These are phyloP conservation scores for Scenedesmus sp. DNA, from an alignment of 163 green algal genomes.

Conservation along the genomic window DNA sequence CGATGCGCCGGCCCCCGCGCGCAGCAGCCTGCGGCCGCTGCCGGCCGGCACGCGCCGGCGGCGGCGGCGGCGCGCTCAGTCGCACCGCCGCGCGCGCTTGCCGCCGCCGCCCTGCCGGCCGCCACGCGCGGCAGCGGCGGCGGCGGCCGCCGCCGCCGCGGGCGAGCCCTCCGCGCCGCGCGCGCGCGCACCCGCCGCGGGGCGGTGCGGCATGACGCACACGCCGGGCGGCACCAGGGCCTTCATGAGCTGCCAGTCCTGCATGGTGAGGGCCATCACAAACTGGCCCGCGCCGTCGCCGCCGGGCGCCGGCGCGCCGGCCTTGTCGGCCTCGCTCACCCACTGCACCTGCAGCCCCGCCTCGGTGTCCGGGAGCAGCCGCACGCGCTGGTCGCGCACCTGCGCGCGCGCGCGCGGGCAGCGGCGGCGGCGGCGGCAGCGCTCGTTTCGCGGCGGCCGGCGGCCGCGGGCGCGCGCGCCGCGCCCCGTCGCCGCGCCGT, in stretches of 20 bases:
- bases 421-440: too few relatives aligned
- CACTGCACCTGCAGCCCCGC: constrained; percentile 36
- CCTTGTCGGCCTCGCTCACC: not conserved
- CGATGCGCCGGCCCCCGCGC: too few relatives aligned
- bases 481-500: too few relatives aligned
- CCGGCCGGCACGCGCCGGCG: too few relatives aligned
- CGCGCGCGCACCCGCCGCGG: too few relatives aligned
- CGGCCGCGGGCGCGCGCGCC: too few relatives aligned
- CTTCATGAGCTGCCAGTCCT: constrained; percentile 72
- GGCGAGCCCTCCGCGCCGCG: not conserved
- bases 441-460: too few relatives aligned
- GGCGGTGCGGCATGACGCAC: constrained; percentile 60
- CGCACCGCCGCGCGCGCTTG: too few relatives aligned
- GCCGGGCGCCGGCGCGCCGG: not conserved
- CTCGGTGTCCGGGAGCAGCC: constrained; percentile 37
- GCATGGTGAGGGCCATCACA: constrained; percentile 61
- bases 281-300: constrained; percentile 47
- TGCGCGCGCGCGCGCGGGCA: too few relatives aligned
- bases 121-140: not conserved
- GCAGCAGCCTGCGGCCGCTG: too few relatives aligned
- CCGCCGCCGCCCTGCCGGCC: not conserved
- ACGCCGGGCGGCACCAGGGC: constrained; percentile 34
- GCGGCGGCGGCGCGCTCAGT: too few relatives aligned
- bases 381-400: constrained; percentile 57
- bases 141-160: not conserved